These are phyloP conservation scores for Gossypioides kirkii DNA, from an alignment of 345 rosid genomes.

Conservation along the genomic window DNA sequence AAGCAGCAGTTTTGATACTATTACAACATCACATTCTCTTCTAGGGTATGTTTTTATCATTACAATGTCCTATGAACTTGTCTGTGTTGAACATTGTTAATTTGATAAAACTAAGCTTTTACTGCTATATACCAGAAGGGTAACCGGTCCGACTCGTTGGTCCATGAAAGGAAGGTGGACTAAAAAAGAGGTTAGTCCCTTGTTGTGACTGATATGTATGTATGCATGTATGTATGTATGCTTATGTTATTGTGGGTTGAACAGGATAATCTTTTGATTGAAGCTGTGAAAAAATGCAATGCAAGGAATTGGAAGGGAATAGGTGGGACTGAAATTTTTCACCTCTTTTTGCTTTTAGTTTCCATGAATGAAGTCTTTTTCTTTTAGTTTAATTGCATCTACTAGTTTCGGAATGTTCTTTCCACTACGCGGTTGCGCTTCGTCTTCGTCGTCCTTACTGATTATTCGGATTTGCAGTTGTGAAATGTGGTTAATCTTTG, in stretches of 20 bases:
- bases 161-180: constrained; percentile 44
- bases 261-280: constrained; percentile 22
- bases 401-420: neutral
- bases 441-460: neutral
- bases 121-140: constrained; percentile 13
- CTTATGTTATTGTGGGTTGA: neutral
- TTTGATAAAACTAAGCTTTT: neutral
- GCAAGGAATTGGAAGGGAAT: constrained; percentile 51
- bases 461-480: neutral
- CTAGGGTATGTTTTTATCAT: neutral
- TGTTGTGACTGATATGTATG: neutral
- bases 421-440: neutral
- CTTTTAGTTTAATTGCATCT: neutral
- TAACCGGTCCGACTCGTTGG: constrained; percentile 32
- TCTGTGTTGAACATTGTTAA: neutral
- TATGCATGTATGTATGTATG: neutral
- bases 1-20: neutral
- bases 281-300: constrained; percentile 30
- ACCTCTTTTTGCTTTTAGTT: neutral
- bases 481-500: neutral
- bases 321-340: constrained; percentile 23
- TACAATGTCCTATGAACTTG: neutral
- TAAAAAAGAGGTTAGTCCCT: constrained; percentile 36
- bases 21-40: neutral
- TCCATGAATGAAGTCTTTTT: neutral